Percentiles rank a stretch among this genome's conserved stretches.
phyloP scores from a whole-genome alignment of 176 grass and related monocot species.

The Saccharum officinarum region DNA sequence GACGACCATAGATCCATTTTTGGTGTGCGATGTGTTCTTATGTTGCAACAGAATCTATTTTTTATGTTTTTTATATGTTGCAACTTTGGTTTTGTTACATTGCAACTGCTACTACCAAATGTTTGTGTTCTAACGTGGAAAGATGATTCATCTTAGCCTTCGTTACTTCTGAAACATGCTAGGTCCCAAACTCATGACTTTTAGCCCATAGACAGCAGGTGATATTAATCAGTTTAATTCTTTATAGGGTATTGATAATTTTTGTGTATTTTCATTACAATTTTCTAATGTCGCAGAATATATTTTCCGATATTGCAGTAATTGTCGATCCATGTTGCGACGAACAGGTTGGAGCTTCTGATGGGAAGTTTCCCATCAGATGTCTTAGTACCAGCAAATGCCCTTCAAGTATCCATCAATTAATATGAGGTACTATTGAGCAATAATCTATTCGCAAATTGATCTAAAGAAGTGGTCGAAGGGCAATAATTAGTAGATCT shows the following conservation, averaged over 20 bases:
- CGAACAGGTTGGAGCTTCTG: background rate
- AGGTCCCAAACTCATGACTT: background rate
- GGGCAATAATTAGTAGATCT: background rate
- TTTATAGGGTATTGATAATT: background rate
- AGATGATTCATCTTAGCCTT: background rate
- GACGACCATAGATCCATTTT: background rate
- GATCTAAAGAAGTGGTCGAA: conserved; percentile 3
- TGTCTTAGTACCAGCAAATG: background rate
- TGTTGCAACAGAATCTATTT: background rate
- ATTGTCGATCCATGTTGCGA: background rate
- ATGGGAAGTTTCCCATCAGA: background rate
- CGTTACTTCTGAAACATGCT: background rate
- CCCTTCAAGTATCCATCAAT: background rate
- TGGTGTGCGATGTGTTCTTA: background rate
- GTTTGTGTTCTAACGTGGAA: background rate
- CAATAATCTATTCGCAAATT: background rate
- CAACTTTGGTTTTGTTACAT: background rate
- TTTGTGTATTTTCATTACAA: background rate
- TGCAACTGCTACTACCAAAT: background rate
- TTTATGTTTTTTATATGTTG: background rate
- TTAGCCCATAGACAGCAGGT: background rate
- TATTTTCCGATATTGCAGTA: background rate
- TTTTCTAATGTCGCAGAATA: background rate
- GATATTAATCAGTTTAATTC: background rate
- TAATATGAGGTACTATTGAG: background rate